Evolutionary conservation across 106 monocot genomes (phyloP).

Genomic region (Narthecium ossifragum): DNA sequence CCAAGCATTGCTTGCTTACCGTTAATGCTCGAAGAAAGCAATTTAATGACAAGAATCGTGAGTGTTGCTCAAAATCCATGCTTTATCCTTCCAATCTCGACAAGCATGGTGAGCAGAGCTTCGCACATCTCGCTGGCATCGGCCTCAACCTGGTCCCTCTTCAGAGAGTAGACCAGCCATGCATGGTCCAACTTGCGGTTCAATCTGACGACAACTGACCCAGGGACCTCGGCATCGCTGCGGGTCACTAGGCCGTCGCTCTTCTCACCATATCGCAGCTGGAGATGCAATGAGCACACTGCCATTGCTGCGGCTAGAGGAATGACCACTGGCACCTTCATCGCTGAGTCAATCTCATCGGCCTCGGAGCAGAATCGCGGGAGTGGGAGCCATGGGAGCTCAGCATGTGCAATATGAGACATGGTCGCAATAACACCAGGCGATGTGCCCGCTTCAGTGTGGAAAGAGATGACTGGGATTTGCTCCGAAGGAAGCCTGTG

Average conservation of each 20-base stretch:
- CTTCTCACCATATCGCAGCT: conserved; percentile 54
- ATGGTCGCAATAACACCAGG: conserved; percentile 63
- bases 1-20: too few relatives aligned
- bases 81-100: conserved; percentile 40
- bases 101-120: conserved; percentile 59
- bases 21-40: too few relatives aligned
- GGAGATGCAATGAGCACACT: conserved; percentile 46
- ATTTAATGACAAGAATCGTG: too few relatives aligned
- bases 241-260: conserved; percentile 77
- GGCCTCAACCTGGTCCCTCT: conserved; percentile 22
- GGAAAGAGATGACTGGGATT: conserved; percentile 79
- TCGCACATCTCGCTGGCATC: conserved; percentile 75
- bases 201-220: conserved; percentile 57
- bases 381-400: conserved; percentile 54
- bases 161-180: conserved; percentile 70
- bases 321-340: conserved; percentile 55
- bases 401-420: conserved; percentile 68
- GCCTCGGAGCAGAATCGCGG: conserved; percentile 19
- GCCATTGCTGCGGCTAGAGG: conserved; percentile 73
- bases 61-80: too few relatives aligned
- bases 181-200: conserved; percentile 65
- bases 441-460: conserved; percentile 62
- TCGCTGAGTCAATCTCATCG: conserved; percentile 4
- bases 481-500: conserved; percentile 56
- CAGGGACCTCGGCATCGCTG: conserved; percentile 74